Evolutionary conservation across 768 basidiomycete species (phyloP).

Genomic region (Trametes gibbosa): DNA sequence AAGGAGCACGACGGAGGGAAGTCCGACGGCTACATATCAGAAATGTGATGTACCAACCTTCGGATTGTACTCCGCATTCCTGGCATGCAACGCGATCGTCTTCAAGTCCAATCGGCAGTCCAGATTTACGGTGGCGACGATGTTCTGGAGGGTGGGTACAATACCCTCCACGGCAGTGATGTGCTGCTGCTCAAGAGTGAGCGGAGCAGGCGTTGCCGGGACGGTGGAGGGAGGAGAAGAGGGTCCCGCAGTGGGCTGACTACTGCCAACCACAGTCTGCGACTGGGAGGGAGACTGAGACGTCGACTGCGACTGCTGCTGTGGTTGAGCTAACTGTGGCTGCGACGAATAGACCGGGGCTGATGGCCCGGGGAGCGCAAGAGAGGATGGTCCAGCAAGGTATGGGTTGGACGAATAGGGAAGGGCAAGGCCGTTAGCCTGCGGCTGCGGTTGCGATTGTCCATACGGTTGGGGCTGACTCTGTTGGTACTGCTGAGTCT

Average conservation of each 20-base stretch:
- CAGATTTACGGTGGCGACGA: constrained; percentile 97
- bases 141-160: constrained; percentile 99
- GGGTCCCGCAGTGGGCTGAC: constrained; percentile 49
- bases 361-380: constrained; percentile 52
- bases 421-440: constrained; percentile 54
- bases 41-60: constrained; percentile 77
- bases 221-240: constrained; percentile 53
- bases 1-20: constrained; percentile 53
- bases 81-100: constrained; percentile 95
- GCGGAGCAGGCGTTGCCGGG: constrained; percentile 66
- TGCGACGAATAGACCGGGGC: constrained; percentile 42
- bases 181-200: constrained; percentile 89
- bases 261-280: constrained; percentile 25
- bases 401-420: constrained; percentile 46
- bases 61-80: constrained; percentile 99
- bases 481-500: constrained; percentile 44
- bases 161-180: constrained; percentile 97
- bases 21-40: constrained; percentile 54
- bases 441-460: constrained; percentile 38
- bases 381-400: constrained; percentile 40
- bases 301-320: constrained; percentile 22
- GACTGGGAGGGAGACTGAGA: constrained; percentile 27
- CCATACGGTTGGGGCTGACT: constrained; percentile 38
- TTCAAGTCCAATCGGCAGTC: constrained; percentile 96
- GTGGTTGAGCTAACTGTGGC: constrained; percentile 17